Base-by-base conservation (phyloP, 225 moss, liverwort and hornwort genomes). In the Straminergon stramineum region DNA sequence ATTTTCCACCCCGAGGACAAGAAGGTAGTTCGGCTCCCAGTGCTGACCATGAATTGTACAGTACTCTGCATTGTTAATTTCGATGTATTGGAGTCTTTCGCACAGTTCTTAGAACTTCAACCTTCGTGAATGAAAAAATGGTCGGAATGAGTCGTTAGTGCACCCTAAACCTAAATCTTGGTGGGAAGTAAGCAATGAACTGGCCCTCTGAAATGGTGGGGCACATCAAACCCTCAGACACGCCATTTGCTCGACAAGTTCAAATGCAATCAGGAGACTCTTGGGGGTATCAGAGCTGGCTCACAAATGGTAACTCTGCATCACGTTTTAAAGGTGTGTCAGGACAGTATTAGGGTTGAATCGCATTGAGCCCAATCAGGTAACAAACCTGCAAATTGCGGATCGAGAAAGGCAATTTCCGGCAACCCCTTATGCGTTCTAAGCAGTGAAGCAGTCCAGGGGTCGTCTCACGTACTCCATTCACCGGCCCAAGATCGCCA, bases 161-260 rank as follows among this genome's bases (percentile, higher is more conserved):
- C 58, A 87, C 17, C 66, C 16, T 32, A 55, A 90, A 93, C 41
- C 74, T 39, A 39, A 55, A 79, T 26, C 39, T 94, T 48, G 87
- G 91, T 39, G 90, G 90, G 81, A 53, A 76, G 13, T 10, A 96
- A 94, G 85, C 94, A 94, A 21, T 94, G 92, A 76, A n/a, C 68
- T 23, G 92, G 93, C 28, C 88, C 90, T 63, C 92, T 92, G 78
- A 79, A 89, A 75, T 31, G 45, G 11, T n/a, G 11, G 85, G 74
- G 39, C 53, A 85, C 41, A 43, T 84, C 35, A 55, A 79, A 23
- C 61, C 61, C 16, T n/a, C 14, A 45, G 30, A 74, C 56, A 9
- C 63, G 37, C 71, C 66, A 74, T 82, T 85, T 39, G 57, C 78
- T 37, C 69, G 30, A 64, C 20, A 90, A 93, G 24, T 92, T 86